Evolutionary conservation across 108 stramenopile species (phyloP).

Genomic region (Mediolabrus comicus): DNA sequence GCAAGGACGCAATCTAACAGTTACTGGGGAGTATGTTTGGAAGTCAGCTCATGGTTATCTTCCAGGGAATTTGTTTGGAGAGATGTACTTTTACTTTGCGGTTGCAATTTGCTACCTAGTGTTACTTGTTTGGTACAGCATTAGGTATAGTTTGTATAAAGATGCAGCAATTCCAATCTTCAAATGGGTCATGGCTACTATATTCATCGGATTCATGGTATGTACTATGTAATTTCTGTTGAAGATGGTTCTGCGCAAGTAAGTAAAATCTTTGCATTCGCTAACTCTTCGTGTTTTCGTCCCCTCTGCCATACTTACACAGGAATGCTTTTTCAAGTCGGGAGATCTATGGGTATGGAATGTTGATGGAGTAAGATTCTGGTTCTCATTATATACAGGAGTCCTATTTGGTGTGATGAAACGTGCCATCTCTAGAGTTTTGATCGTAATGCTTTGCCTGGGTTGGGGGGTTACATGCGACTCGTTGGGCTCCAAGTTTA

Average conservation of each 20-base stretch:
- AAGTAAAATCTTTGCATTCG: no score
- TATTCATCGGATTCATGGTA: slow-evolving; percentile 61
- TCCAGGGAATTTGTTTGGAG: slow-evolving; percentile 82
- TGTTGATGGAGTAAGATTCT: slow-evolving; percentile 69
- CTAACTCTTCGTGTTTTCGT: no score
- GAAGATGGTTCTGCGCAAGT: no score
- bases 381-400: slow-evolving; percentile 70
- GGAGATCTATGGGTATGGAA: slow-evolving; percentile 87
- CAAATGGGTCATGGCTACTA: slow-evolving; percentile 79
- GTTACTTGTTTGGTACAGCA: slow-evolving; percentile 60
- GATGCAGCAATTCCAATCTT: slow-evolving; percentile 79
- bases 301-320: no score
- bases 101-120: slow-evolving; percentile 51
- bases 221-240: no score
- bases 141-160: slow-evolving; percentile 62
- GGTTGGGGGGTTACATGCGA: slow-evolving; percentile 90
- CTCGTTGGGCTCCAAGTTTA: slow-evolving; percentile 63
- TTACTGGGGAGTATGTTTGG: slow-evolving; percentile 68
- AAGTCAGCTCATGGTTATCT: slow-evolving; percentile 77
- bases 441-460: slow-evolving; percentile 79
- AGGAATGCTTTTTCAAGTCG: slow-evolving; percentile 73
- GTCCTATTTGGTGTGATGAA: slow-evolving; percentile 76
- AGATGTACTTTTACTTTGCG: slow-evolving; percentile 75
- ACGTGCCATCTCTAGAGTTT: slow-evolving; percentile 70
- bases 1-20: slow-evolving; percentile 63